Conservation (phyloP, 192 early-diverging fungal genomes). For the Mortierella hygrophila region DNA sequence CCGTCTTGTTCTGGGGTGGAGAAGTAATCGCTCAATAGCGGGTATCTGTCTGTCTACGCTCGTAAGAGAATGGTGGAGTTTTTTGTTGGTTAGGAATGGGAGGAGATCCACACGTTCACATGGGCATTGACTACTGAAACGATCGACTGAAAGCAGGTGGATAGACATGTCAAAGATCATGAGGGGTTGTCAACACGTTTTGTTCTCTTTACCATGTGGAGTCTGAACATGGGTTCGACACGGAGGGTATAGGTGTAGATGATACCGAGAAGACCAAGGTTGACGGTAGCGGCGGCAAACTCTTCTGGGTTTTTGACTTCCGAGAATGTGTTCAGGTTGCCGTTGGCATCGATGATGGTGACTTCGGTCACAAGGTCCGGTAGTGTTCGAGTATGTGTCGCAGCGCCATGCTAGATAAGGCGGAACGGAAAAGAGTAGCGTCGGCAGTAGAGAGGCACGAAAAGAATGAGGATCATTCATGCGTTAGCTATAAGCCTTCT, state of each 20-base stretch:
- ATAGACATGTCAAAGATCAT: not conserved
- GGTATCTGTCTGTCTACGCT: slow-evolving; percentile 32
- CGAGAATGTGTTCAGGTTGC: slow-evolving; percentile 34
- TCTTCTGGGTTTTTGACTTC: slow-evolving; percentile 35
- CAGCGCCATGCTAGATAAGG: slow-evolving; percentile 39
- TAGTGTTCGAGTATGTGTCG: slow-evolving; percentile 24
- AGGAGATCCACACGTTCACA: not conserved
- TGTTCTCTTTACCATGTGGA: not conserved
- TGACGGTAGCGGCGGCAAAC: slow-evolving; percentile 47
- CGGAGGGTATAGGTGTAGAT: slow-evolving; percentile 35
- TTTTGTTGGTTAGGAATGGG: not conserved
- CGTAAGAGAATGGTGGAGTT: not conserved
- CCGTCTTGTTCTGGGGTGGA: slow-evolving; percentile 3
- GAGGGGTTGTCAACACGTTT: not conserved
- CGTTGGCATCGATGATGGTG: slow-evolving; percentile 41
- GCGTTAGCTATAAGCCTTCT: not conserved
- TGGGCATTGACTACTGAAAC: not conserved
- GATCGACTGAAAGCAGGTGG: not conserved
- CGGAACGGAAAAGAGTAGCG: not conserved
- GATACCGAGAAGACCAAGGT: slow-evolving; percentile 53
- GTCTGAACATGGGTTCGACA: not conserved
- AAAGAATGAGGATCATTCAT: no score
- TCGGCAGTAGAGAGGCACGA: not conserved
- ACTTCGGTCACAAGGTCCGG: slow-evolving; percentile 47
- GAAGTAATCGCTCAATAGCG: slow-evolving; percentile 15